These are phyloP conservation scores for Epichloe glyceriae DNA, from an alignment of 2,329 filamentous ascomycete species.

Conservation along the genomic window DNA sequence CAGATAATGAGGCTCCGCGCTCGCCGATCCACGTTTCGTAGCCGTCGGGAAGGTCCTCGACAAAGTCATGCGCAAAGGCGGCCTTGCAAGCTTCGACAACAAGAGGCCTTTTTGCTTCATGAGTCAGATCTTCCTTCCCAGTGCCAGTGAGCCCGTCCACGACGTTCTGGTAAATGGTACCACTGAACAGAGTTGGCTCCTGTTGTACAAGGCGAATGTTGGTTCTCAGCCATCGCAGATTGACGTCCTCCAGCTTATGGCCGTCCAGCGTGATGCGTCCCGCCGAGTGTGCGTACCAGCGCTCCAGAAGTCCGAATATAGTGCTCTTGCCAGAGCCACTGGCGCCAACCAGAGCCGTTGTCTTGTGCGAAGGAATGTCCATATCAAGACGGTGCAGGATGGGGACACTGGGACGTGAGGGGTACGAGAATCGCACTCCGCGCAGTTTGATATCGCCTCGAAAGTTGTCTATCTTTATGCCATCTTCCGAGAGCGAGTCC, in stretches of 20 bases:
- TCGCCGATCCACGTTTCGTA: conserved; percentile 53
- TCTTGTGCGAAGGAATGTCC: conserved; percentile 30
- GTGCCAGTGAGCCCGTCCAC: conserved; percentile 27
- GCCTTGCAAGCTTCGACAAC: conserved; percentile 35
- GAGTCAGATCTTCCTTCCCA: conserved; percentile 13
- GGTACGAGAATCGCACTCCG: conserved; percentile 41
- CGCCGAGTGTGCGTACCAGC: conserved; percentile 42
- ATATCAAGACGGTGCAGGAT: conserved; percentile 31
- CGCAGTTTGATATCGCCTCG: conserved; percentile 33
- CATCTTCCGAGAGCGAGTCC: conserved; percentile 28
- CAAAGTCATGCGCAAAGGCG: conserved; percentile 41
- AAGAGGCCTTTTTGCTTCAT: conserved; percentile 28
- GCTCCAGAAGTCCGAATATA: conserved; percentile 40
- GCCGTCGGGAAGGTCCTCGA: conserved; percentile 35
- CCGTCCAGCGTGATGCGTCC: conserved; percentile 33
- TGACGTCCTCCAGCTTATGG: conserved; percentile 27
- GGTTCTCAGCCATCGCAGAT: conserved; percentile 39
- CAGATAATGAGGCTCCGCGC: conserved; percentile 49
- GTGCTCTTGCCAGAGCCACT: conserved; percentile 48
- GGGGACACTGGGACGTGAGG: conserved; percentile 37
- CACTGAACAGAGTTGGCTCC: conserved; percentile 41
- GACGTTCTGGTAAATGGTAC: conserved; percentile 40
- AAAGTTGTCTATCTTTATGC: conserved; percentile 17
- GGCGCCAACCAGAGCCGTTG: conserved; percentile 42
- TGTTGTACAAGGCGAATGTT: conserved; percentile 40